These are phyloP conservation scores for Penicillium corylophilum DNA, from an alignment of 2,329 filamentous ascomycete genomes.

Conservation along the genomic window DNA sequence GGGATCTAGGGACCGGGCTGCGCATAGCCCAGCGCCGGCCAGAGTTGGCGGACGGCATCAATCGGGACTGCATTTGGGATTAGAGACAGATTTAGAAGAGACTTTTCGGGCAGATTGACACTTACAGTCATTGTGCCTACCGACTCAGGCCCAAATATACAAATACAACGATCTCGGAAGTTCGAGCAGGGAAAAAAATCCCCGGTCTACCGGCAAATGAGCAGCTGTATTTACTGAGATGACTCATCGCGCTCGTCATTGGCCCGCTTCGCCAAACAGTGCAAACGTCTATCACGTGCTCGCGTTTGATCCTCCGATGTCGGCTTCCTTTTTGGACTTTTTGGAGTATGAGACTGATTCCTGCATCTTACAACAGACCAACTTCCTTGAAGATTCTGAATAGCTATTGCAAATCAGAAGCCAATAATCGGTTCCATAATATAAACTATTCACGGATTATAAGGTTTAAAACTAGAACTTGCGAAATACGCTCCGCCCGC, in stretches of 20 bases:
- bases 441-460: not conserved
- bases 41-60: slow-evolving; percentile 13
- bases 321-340: slow-evolving; percentile 1
- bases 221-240: slow-evolving; percentile 9
- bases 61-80: slow-evolving; percentile 15
- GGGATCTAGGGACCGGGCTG: slow-evolving; percentile 22
- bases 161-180: slow-evolving; percentile 1
- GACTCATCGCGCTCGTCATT: slow-evolving; percentile 15
- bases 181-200: slow-evolving; percentile 6
- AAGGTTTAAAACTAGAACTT: not conserved
- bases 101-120: not conserved
- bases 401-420: no score
- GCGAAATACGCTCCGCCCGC: not conserved
- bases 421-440: not conserved
- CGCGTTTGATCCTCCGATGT: slow-evolving; percentile 3
- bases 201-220: slow-evolving; percentile 17
- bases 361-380: not conserved
- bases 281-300: slow-evolving; percentile 7
- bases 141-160: not conserved
- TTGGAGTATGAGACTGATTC: not conserved
- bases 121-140: slow-evolving; percentile 18
- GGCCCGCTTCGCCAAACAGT: slow-evolving; percentile 7
- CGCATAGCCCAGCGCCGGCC: slow-evolving; percentile 24
- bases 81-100: not conserved
- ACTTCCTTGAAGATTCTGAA: not conserved